Conservation (phyloP, 2,329 filamentous ascomycete genomes). For the Colletotrichum costaricense region DNA sequence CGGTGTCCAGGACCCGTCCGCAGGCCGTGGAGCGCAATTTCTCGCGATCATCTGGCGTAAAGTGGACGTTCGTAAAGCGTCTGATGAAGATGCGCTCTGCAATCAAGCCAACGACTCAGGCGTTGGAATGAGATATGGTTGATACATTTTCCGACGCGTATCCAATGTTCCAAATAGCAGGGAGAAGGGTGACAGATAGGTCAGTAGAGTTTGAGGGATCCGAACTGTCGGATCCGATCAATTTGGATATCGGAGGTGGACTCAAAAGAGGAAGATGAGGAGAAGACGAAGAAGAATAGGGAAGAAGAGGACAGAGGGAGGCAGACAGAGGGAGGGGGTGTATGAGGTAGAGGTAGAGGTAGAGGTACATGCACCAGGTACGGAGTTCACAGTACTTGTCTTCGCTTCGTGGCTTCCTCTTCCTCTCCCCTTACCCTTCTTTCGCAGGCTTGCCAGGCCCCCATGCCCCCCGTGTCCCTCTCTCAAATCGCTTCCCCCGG, state of each 20-base stretch:
- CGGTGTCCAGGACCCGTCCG: constrained; percentile 11
- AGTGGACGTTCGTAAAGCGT: not conserved
- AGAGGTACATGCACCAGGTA: not conserved
- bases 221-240: not conserved
- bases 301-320: not conserved
- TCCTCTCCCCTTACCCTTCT: not conserved
- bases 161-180: not conserved
- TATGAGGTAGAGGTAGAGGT: not conserved
- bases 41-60: constrained; percentile 23
- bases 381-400: constrained; percentile 16
- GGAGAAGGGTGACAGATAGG: not conserved
- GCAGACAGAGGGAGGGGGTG: not conserved
- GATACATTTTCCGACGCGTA: not conserved
- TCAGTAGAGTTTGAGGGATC: not conserved
- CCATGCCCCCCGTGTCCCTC: not conserved
- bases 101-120: not conserved
- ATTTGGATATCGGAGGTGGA: not conserved
- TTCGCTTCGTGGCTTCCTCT: not conserved
- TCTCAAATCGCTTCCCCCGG: not conserved
- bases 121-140: not conserved
- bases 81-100: not conserved
- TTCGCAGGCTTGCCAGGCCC: not conserved
- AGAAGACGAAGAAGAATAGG: not conserved
- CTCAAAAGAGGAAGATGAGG: not conserved
- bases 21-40: constrained; percentile 26